Evolutionary conservation across 306 rosid species (phyloP), one percentile per base, ranked within the genome.

Genomic region (Gillenia trifoliata): DNA sequence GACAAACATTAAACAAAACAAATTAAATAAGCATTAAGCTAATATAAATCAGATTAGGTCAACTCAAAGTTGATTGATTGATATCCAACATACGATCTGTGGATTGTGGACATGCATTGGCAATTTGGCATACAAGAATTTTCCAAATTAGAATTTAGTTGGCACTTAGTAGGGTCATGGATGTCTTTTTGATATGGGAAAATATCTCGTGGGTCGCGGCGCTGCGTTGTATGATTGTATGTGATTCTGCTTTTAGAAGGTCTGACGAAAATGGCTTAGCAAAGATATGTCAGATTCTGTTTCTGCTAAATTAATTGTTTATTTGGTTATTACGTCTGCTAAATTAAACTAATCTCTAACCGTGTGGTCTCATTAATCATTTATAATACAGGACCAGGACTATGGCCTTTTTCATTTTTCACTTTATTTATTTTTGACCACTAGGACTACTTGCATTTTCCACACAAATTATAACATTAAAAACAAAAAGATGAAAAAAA

Each of bases 211-310:
- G 70, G 30, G 10, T 20, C 20, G 68, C 5, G 7, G 45, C 25
- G 7, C 17, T 30, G 22, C 19, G 13, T 17, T 31, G 59, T 41
- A 23, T 28, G 11, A 6, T 59, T 56, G 57, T 6, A 45, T 41
- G 40, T 62, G 72, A 55, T 45, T 61, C 55, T 60, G 57, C 54
- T 11, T 25, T 36, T 11, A 56, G 60, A 49, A n/a, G 57, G 36
- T 34, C 64, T 63, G 72, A 71, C 30, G 50, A 12, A 60, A 63
- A 15, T 66, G 72, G 23, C 23, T 20, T 11, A 45, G 50, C 34
- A 23, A 68, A 68, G 70, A 70, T 59, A 52, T 68, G 83, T 74
- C 72, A 38, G 79, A 79, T 79, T 68, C 47, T 68, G 79, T 50
- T 68, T 11, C 33, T 20, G 49, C 28, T 26, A 59, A 59, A 23